These are phyloP conservation scores for Meredithiella fracta DNA, from an alignment of 2,329 filamentous ascomycete genomes.

Conservation along the genomic window DNA sequence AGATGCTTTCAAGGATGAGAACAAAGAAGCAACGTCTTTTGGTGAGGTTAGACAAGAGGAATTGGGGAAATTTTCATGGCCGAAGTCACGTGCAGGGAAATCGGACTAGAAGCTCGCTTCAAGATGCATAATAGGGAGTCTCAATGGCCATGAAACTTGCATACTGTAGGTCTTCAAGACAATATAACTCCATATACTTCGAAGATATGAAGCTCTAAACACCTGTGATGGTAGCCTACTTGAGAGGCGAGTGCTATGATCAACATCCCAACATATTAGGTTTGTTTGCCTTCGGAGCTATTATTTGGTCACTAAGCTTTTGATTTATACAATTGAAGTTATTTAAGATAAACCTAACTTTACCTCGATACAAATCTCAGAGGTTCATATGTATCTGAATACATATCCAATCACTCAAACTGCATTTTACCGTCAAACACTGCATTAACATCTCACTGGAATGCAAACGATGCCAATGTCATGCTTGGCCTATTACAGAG, in stretches of 20 bases:
- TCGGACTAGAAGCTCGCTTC: not conserved
- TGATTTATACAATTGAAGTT: no score
- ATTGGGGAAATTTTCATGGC: not conserved
- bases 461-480: not conserved
- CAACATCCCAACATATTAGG: not conserved
- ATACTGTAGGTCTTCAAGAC: no score
- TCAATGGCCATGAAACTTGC: no score
- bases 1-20: not conserved
- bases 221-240: no score
- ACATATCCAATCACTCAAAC: not conserved
- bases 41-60: not conserved
- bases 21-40: not conserved
- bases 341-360: not conserved
- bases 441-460: not conserved
- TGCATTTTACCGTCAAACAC: not conserved
- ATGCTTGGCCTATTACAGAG: not conserved
- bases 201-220: no score
- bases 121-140: no score
- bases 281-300: not conserved
- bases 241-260: not conserved
- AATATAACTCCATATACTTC: no score
- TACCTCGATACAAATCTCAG: no score
- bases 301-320: not conserved
- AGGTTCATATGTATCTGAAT: no score
- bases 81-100: not conserved